Evolutionary conservation across 2,329 filamentous ascomycete species (phyloP).

Genomic region (Cladophialophora carrionii): DNA sequence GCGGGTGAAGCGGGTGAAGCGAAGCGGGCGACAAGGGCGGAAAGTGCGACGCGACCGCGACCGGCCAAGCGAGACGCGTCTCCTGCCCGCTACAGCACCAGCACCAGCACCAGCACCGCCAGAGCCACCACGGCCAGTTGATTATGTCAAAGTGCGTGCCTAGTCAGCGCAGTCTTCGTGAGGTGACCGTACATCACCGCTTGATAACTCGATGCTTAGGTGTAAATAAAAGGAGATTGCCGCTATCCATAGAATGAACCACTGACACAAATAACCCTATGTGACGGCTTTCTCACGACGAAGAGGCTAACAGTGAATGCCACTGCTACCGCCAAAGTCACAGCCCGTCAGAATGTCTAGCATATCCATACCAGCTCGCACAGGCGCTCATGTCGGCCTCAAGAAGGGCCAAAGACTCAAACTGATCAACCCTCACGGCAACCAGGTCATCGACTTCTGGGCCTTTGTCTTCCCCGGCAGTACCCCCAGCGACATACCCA

Average conservation of each 20-base stretch:
- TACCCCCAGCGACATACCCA: slow-evolving; percentile 2
- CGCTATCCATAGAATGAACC: neutral
- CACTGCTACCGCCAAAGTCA: no score
- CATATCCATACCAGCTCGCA: slow-evolving; percentile 48
- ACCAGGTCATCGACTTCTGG: slow-evolving; percentile 57
- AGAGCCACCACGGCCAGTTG: neutral
- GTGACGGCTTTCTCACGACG: neutral
- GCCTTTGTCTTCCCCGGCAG: slow-evolving; percentile 46
- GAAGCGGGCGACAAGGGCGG: neutral
- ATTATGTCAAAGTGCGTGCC: neutral
- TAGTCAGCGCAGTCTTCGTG: no score
- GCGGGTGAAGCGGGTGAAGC: no score
- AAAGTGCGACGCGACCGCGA: neutral
- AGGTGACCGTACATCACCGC: neutral
- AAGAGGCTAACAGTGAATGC: no score
- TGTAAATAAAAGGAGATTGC: neutral
- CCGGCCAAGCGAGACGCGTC: no score
- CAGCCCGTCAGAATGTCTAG: slow-evolving; percentile 31
- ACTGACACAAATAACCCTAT: neutral
- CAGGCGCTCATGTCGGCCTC: slow-evolving; percentile 48
- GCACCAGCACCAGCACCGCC: no score
- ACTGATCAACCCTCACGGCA: slow-evolving; percentile 53
- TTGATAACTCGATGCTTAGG: neutral
- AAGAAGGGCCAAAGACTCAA: slow-evolving; percentile 48
- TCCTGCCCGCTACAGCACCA: no score